Base-by-base conservation (phyloP, 768 basidiomycete genomes). In the Solioccasus polychromus region DNA sequence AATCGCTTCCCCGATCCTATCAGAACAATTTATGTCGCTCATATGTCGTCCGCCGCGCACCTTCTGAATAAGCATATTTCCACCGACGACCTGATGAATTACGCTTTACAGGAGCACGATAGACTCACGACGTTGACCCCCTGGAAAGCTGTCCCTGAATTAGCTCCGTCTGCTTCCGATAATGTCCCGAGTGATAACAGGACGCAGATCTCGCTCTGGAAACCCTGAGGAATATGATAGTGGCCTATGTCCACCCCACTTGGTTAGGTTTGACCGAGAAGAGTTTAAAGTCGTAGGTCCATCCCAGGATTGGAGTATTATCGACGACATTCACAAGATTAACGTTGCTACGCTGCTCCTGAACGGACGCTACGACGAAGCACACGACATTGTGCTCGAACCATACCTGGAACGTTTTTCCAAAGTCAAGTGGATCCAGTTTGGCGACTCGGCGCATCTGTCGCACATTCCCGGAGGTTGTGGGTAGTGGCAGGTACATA, bases 311-410 rank as follows among this genome's bases (percentile, higher is more conserved):
- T 73, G 69, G 71, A 55, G 62, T 19, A 54, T 70, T 9, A 54
- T 71, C 20, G 44, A 60, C 2, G 62, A 70, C 9, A 46, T 69
- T 28, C 55, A 64, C 44, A 65, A 61, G 40, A 67, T 71, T 39
- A 51, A 42, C 14, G 62, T 55, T 3, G 60, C 68, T 8, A 71
- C 68, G 1, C 47, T 71, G 15, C 48, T 71, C 22, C 26, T 64
- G 35, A 73, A 72, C 19, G 70, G 72, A 9, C 61, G 59, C 5
- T 68, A 65, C 23, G 72, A 72, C 31, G 56, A 66, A 43, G 69
- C 64, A 15, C 62, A 64, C 7, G 70, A 72, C 47, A 45, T 45
- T 1, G 49, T 46, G 12, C 57, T 72, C 10, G 60, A 53, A 9
- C 72, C 68, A 6, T 71, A 49, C 51, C 70, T 70, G 28, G 30